Evolutionary conservation across 2,329 filamentous ascomycete genomes (phyloP).

Genomic region (Didymella keratinophila): DNA sequence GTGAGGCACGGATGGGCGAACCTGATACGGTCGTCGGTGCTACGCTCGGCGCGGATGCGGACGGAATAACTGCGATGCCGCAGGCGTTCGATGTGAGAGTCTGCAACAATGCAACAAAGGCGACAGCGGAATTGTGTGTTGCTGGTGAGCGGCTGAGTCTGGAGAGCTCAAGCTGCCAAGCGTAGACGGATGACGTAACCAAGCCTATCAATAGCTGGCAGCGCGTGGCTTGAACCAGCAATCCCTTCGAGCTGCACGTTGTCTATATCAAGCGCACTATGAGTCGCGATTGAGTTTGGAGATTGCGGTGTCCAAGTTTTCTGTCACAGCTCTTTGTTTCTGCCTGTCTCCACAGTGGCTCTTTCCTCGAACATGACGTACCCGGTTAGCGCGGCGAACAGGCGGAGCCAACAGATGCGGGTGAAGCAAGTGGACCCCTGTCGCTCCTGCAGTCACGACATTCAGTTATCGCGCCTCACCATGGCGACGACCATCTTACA

Average conservation of each 20-base stretch:
- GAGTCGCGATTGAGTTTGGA: background rate
- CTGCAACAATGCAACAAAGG: constrained; percentile 1
- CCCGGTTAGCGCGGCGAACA: constrained; percentile 13
- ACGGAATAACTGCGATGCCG: constrained; percentile 14
- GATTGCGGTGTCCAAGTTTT: background rate
- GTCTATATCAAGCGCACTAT: constrained; percentile 2
- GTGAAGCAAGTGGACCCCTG: constrained; percentile 10
- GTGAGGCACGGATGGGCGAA: constrained; percentile 14
- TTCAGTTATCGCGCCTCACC: constrained; percentile 10
- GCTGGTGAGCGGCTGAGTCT: constrained; percentile 34
- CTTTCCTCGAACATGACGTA: constrained; percentile 19
- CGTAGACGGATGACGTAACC: constrained; percentile 37
- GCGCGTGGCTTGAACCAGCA: constrained; percentile 2
- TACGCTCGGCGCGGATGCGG: constrained; percentile 18
- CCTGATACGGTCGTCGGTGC: constrained; percentile 14
- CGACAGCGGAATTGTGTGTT: constrained; percentile 20
- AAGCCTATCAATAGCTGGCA: constrained; percentile 15
- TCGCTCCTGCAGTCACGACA: constrained; percentile 13
- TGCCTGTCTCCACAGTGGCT: constrained; percentile 6
- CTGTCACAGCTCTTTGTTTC: constrained; percentile 2
- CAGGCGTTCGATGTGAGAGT: background rate
- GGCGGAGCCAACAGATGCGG: constrained; percentile 17
- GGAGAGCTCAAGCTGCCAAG: constrained; percentile 29
- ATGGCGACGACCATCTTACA: constrained; percentile 8
- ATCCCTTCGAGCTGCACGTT: background rate